Base-by-base conservation (phyloP, 805 yeast genomes). In the Candida rishiriensis region DNA sequence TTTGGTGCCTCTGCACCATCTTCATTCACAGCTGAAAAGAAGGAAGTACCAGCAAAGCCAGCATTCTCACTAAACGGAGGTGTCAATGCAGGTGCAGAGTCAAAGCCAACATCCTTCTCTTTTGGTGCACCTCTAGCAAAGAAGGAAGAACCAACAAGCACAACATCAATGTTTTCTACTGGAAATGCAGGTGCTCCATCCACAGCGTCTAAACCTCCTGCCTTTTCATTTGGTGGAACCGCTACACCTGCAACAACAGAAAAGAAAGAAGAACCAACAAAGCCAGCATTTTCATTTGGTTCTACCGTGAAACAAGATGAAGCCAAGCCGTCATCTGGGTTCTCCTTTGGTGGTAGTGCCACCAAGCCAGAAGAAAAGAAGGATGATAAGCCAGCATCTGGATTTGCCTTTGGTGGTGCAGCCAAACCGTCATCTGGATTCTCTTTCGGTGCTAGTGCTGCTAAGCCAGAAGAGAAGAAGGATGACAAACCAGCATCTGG, bases 391-490 rank as follows among this genome's bases (percentile, higher is more conserved):
- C 50, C 55, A 11, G 40, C 44, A 12, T 30, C 42, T 30, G 39
- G 41, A 13, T 38, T 6, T 46, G 11, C 33, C 36, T 9, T 37
- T 14, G 39, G 13, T 13, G 17, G 28, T 15, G 28, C 39, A n/a
- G n/a, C 41, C 43, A 21, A 37, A 34, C 13, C 2, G 17, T 4
- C 47, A 11, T n/a, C 33, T 30, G 40, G 40, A 3, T 30, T 44
- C 21, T 49, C 48, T 26, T 53, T 54, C 35, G 26, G 47, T 1
- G 50, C 51, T 38, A 55, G 55, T 29, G 47, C 43, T 26, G 37
- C 46, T 10, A 50, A 44, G 15, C 37, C 44, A 17, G 47, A 39
- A 11, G 48, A 41, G 10, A 42, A 50, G 21, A 42, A 49, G 18
- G 49, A 43, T 8, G 43, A 39, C 9, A n/a, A 21, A 21, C 26